phyloP scores from a whole-genome alignment of 2,329 filamentous ascomycete genomes.

The Fusarium incarnatum region DNA sequence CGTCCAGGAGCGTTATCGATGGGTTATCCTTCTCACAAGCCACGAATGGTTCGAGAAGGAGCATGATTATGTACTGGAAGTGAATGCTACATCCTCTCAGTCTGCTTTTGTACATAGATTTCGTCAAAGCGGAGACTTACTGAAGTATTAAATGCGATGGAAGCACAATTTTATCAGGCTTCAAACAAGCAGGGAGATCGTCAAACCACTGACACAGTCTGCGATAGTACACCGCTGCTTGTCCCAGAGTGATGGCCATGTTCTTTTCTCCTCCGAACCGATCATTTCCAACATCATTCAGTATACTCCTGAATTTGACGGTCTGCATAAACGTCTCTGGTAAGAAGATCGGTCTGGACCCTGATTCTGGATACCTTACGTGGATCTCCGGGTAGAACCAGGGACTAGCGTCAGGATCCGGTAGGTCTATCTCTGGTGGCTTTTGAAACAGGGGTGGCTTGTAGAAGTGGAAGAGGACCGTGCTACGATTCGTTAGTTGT shows the following conservation, averaged over 20 bases:
- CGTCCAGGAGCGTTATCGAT: neutral
- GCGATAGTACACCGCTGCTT: neutral
- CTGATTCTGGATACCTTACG: neutral
- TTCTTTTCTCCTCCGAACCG: neutral
- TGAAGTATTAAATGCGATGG: neutral
- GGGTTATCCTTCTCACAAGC: rapidly evolving
- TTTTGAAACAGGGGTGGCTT: neutral
- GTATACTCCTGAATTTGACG: neutral
- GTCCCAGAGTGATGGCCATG: rapidly evolving
- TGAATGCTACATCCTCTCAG: neutral
- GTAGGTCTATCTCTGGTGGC: neutral
- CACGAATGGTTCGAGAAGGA: neutral
- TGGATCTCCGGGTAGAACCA: neutral
- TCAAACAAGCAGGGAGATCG: neutral
- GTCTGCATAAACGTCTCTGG: neutral
- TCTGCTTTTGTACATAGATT: no score
- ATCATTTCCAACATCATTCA: neutral
- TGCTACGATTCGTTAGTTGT: neutral
- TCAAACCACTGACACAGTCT: neutral
- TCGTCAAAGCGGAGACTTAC: neutral
- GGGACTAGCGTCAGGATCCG: neutral
- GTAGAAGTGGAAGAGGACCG: neutral
- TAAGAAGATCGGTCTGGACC: neutral
- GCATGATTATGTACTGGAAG: neutral
- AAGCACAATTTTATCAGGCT: neutral